Base-by-base conservation (phyloP, 306 rosid species). In the Begonia peltatifolia region DNA sequence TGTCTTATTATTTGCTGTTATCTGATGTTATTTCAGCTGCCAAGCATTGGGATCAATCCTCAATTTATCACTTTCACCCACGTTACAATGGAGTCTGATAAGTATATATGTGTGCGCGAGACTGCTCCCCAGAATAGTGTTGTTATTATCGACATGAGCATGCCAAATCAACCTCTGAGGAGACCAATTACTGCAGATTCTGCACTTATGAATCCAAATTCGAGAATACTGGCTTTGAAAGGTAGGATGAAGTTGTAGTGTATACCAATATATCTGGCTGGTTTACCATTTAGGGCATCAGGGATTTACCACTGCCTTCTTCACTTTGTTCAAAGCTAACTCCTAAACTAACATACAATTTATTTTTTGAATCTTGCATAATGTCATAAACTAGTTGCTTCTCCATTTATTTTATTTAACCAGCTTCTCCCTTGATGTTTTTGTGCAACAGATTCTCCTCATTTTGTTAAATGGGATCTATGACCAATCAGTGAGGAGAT, bases 171-270 rank as follows among this genome's bases (percentile, higher is more conserved):
- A 14, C 97, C 97, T 25, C 68, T 89, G 79, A 89, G 97, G 81
- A 77, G 97, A 79, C 95, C 97, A 53, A 82, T 84, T 54, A 89
- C 97, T 11, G 97, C 95, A 0, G 97, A 88, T 73, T 88, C 97
- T 0, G 95, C 97, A 35, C 93, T 88, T 10, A 88, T 88, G 97
- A 88, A 88, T 84, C 97, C 97, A 2, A 88, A 88, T 76, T 79
- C 93, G 2, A 82, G 89, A 74, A 82, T 88, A 54, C 87, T 88
- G 67, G 97, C 97, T 42, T 58, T 88, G 75, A 88, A 88, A 85
- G 97, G 97, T 84, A 55, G 30, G 75, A 22, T 59, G 42, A 51
- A 12, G 15, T 49, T 30, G 38, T 20, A 20, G 4, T 30, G 38
- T 30, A 30, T 30, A 4, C 38, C 9, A 6, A 30, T 30, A 30